A percentile compares a stretch with the other conserved stretches of the same genome.
Evolutionary conservation across 495 filamentous ascomycete species (phyloP).

Genomic region (Neurospora sp.): DNA sequence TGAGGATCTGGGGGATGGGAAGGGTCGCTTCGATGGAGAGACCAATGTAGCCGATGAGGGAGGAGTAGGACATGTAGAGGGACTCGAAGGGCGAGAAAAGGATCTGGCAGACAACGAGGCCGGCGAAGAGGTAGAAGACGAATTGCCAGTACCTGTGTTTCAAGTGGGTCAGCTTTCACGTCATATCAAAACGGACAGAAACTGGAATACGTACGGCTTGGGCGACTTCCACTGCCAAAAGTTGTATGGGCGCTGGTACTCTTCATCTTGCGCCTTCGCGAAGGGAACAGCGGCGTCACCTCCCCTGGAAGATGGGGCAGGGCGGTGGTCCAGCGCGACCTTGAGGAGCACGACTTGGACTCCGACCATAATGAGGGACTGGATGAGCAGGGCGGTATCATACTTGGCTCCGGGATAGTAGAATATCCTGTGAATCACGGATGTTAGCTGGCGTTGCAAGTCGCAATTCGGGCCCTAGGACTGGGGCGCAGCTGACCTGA

Average conservation of each 20-base stretch:
- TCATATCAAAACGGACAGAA: not conserved
- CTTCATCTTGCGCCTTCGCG: constrained; percentile 42
- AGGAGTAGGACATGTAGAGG: constrained; percentile 56
- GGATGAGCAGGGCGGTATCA: constrained; percentile 67
- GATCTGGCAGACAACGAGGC: constrained; percentile 59
- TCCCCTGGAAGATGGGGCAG: constrained; percentile 47
- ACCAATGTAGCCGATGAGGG: constrained; percentile 68
- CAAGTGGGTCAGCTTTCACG: not conserved
- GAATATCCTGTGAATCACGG: constrained; percentile 52
- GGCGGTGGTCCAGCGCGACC: constrained; percentile 81
- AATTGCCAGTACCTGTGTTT: constrained; percentile 74
- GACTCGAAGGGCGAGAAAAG: constrained; percentile 52
- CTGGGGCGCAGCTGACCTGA: constrained; percentile 52
- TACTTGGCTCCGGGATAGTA: constrained; percentile 90
- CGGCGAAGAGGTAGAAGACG: constrained; percentile 57
- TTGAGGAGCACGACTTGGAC: constrained; percentile 80
- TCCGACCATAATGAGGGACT: constrained; percentile 77
- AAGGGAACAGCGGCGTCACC: constrained; percentile 47
- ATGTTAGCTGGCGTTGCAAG: constrained; percentile 8
- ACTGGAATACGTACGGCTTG: constrained; percentile 51
- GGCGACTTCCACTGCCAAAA: constrained; percentile 91
- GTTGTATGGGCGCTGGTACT: constrained; percentile 58
- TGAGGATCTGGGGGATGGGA: constrained; percentile 78
- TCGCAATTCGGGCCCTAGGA: not conserved
- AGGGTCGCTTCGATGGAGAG: constrained; percentile 82